These are phyloP conservation scores for Rutstroemia sp. DNA, from an alignment of 2,329 filamentous ascomycete species.

Conservation along the genomic window DNA sequence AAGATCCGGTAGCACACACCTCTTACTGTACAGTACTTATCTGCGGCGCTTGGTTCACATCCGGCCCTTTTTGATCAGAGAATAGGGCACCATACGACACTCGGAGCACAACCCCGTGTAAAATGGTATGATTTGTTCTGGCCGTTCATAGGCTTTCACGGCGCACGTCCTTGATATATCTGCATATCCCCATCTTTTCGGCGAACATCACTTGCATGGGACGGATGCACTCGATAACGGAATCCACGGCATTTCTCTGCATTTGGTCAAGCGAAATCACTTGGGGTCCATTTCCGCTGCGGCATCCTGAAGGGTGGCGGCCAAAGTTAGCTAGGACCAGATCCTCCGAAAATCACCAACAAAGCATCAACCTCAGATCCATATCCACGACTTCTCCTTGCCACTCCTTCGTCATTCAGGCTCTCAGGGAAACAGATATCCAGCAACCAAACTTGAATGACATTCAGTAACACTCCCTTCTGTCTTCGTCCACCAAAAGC, in stretches of 20 bases:
- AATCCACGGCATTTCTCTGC: background rate
- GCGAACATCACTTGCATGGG: constrained; percentile 1
- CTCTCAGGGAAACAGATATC: background rate
- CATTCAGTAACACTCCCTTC: constrained; percentile 9
- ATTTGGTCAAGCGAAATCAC: background rate
- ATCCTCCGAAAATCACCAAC: background rate
- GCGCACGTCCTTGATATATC: background rate
- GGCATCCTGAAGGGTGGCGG: background rate
- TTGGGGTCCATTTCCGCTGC: background rate
- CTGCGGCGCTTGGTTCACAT: background rate
- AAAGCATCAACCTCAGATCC: background rate
- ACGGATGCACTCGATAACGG: constrained; percentile 5
- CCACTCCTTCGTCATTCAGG: background rate
- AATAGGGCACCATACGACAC: no score
- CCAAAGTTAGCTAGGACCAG: background rate
- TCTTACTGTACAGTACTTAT: no score
- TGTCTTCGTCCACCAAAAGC: constrained; percentile 8
- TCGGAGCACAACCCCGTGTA: background rate
- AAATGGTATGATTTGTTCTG: background rate
- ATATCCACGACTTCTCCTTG: background rate
- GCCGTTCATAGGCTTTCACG: background rate
- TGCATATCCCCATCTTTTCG: constrained; percentile 2
- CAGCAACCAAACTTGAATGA: background rate
- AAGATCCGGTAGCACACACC: background rate
- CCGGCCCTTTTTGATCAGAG: no score